These are phyloP conservation scores for Microthyrium microscopicum DNA, from an alignment of 2,329 filamentous ascomycete species.

Conservation along the genomic window DNA sequence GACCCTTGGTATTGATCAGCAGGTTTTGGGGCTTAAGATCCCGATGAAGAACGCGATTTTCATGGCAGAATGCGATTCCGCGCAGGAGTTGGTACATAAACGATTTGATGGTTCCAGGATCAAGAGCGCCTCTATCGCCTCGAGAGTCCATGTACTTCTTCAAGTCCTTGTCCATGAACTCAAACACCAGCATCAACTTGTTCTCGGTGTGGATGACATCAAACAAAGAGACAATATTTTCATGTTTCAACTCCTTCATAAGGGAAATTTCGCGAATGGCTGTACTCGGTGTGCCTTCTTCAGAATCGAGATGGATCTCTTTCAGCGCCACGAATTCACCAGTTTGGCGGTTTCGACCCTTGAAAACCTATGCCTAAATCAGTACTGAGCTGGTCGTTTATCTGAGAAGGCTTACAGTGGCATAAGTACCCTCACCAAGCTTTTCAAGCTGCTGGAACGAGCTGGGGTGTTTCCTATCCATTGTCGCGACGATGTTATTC, in stretches of 20 bases:
- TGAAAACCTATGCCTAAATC: constrained; percentile 58
- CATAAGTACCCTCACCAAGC: constrained; percentile 96
- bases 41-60: constrained; percentile 88
- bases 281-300: constrained; percentile 93
- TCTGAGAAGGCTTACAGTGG: constrained; percentile 51
- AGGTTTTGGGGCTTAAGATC: constrained; percentile 95
- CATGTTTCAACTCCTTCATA: constrained; percentile 99
- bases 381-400: constrained; percentile 4
- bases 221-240: constrained; percentile 93
- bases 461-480: constrained; percentile 91
- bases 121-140: constrained; percentile 75
- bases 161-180: constrained; percentile 95
- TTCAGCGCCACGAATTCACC: constrained; percentile 94
- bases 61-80: constrained; percentile 95
- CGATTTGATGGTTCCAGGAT: constrained; percentile 83
- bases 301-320: constrained; percentile 95
- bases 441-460: constrained; percentile 98
- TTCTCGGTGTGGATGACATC: constrained; percentile 99
- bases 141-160: constrained; percentile 98
- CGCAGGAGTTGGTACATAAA: constrained; percentile 97
- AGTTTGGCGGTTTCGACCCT: constrained; percentile 91
- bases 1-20: constrained; percentile 79
- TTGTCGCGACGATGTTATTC: constrained; percentile 20
- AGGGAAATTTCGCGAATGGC: constrained; percentile 96
- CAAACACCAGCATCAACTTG: constrained; percentile 98